A percentile compares a stretch with the other conserved stretches of the same genome.
These are phyloP conservation scores for Fusarium globosum DNA, from an alignment of 2,329 filamentous ascomycete genomes.

Conservation along the genomic window DNA sequence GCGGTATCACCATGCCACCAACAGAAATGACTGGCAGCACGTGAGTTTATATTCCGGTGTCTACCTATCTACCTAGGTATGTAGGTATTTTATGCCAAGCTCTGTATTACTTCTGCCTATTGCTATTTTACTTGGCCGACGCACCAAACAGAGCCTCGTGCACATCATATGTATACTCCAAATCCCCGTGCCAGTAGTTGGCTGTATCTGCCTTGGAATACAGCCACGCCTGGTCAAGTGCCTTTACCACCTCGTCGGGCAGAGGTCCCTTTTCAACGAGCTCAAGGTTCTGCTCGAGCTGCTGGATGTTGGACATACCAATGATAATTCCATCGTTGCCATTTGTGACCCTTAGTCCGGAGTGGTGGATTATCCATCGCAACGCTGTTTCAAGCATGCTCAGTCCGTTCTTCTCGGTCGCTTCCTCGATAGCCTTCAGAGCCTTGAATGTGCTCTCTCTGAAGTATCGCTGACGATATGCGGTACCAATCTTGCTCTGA, in stretches of 20 bases:
- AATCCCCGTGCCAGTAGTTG: slow-evolving; percentile 68
- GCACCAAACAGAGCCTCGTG: slow-evolving; percentile 67
- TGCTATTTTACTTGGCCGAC: slow-evolving; percentile 52
- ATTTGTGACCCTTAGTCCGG: slow-evolving; percentile 62
- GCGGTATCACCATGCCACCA: slow-evolving; percentile 26
- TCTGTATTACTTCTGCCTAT: slow-evolving; percentile 8
- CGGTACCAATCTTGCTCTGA: slow-evolving; percentile 60
- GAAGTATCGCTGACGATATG: slow-evolving; percentile 78
- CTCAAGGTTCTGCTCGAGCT: slow-evolving; percentile 68
- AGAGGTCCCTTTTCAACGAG: slow-evolving; percentile 76
- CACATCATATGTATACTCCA: slow-evolving; percentile 76
- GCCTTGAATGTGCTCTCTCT: slow-evolving; percentile 72
- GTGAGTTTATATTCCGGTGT: slow-evolving; percentile 1
- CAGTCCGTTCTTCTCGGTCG: slow-evolving; percentile 73
- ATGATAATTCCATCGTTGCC: slow-evolving; percentile 70
- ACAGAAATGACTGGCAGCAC: slow-evolving; percentile 6
- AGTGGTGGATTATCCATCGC: slow-evolving; percentile 80
- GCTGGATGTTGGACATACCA: slow-evolving; percentile 66
- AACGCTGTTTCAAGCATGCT: slow-evolving; percentile 79
- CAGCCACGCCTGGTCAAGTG: slow-evolving; percentile 81
- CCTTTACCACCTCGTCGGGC: slow-evolving; percentile 79
- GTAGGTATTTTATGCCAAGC: background rate
- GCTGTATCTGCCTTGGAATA: slow-evolving; percentile 69
- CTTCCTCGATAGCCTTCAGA: slow-evolving; percentile 74
- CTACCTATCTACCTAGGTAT: background rate